Evolutionary conservation across 2,329 filamentous ascomycete species (phyloP).

Genomic region (Hypoxylon sp.): DNA sequence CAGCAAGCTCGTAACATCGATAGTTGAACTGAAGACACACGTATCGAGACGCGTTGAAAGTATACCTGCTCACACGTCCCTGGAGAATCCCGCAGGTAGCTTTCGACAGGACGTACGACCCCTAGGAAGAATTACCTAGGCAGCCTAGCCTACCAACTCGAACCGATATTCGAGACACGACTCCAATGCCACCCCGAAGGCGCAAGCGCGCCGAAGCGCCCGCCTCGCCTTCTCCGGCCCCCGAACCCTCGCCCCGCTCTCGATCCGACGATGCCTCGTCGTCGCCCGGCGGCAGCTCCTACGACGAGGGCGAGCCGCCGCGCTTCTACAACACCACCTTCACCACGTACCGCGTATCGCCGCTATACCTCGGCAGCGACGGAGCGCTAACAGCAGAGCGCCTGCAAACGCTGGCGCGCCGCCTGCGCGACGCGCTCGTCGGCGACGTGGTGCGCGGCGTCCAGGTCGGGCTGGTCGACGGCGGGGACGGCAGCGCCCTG

Average conservation of each 20-base stretch:
- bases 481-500: slow-evolving; percentile 46
- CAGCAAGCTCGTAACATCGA: neutral
- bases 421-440: slow-evolving; percentile 62
- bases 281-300: slow-evolving; percentile 20
- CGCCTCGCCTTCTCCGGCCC: slow-evolving; percentile 11
- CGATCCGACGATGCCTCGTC: slow-evolving; percentile 9
- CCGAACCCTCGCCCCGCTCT: slow-evolving; percentile 8
- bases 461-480: slow-evolving; percentile 54
- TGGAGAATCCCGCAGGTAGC: neutral
- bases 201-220: slow-evolving; percentile 24
- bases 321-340: slow-evolving; percentile 68
- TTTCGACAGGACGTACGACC: too few species aligned
- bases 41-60: slow-evolving; percentile 15
- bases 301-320: slow-evolving; percentile 37
- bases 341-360: slow-evolving; percentile 63
- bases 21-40: neutral
- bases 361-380: slow-evolving; percentile 57
- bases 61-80: neutral
- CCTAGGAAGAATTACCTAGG: too few species aligned
- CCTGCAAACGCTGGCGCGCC: slow-evolving; percentile 55
- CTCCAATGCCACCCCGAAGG: slow-evolving; percentile 40
- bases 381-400: slow-evolving; percentile 49
- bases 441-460: slow-evolving; percentile 68
- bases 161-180: too few species aligned
- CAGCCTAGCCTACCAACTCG: too few species aligned